These are phyloP conservation scores for Leptosphaerulina australis DNA, from an alignment of 2,329 filamentous ascomycete genomes.

Conservation along the genomic window DNA sequence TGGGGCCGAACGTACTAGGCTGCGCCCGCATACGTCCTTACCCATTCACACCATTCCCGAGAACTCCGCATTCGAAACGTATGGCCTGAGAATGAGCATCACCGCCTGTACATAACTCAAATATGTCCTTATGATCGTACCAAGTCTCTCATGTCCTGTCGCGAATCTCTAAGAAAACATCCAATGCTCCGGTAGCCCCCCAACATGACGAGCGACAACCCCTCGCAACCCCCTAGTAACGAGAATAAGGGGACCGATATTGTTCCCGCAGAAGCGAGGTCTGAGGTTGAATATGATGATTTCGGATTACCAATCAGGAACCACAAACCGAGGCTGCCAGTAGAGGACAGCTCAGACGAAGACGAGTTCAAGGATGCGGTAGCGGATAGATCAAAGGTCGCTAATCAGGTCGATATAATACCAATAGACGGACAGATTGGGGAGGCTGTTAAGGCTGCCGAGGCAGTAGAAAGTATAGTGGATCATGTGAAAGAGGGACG, in stretches of 20 bases:
- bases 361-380: conserved; percentile 41
- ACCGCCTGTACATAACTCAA: conserved; percentile 12
- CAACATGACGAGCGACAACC: conserved; percentile 37
- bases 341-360: conserved; percentile 36
- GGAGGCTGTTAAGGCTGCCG: conserved; percentile 24
- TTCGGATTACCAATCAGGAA: conserved; percentile 71
- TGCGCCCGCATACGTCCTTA: not conserved
- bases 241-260: conserved; percentile 28
- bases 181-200: conserved; percentile 20
- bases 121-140: conserved; percentile 11
- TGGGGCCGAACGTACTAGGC: not conserved
- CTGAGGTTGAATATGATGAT: conserved; percentile 65
- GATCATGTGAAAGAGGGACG: conserved; percentile 20
- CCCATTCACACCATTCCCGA: conserved; percentile 1
- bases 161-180: not conserved
- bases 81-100: conserved; percentile 4
- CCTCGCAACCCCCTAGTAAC: conserved; percentile 36
- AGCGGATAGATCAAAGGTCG: conserved; percentile 1
- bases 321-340: conserved; percentile 41
- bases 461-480: conserved; percentile 25
- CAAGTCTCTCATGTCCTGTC: not conserved
- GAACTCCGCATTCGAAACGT: conserved; percentile 9
- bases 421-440: conserved; percentile 15
- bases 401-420: conserved; percentile 5
- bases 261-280: conserved; percentile 18